Conservation (phyloP, 768 basidiomycete genomes). For the Xerocomellus amylosporus region DNA sequence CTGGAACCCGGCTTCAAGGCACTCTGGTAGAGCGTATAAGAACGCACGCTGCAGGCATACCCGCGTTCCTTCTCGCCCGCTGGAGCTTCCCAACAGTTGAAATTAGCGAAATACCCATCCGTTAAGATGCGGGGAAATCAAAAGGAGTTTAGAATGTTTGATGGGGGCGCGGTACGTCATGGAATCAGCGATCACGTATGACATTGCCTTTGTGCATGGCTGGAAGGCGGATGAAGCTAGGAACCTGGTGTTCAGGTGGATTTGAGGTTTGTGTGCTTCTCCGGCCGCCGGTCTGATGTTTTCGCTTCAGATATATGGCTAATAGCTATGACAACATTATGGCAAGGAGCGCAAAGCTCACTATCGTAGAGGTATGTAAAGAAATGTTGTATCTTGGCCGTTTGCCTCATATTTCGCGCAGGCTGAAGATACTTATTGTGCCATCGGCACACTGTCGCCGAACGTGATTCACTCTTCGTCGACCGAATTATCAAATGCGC, state of each 20-base stretch:
- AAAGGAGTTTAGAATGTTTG: conserved; percentile 71
- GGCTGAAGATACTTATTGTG: conserved; percentile 89
- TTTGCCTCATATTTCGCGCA: conserved; percentile 24
- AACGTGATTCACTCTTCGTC: conserved; percentile 79
- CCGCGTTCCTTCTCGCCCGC: conserved; percentile 89
- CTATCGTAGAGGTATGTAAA: conserved; percentile 72
- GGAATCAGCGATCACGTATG: conserved; percentile 73
- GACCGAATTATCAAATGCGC: conserved; percentile 80
- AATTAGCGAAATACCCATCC: conserved; percentile 69
- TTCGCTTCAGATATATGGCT: conserved; percentile 61
- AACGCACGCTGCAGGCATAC: conserved; percentile 82
- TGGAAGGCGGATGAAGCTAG: conserved; percentile 92
- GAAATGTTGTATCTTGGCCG: background rate
- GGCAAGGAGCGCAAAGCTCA: conserved; percentile 83
- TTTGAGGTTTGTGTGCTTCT: background rate
- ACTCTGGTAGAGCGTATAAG: conserved; percentile 86
- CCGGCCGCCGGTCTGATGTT: background rate
- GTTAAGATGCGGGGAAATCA: conserved; percentile 68
- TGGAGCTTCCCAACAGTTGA: conserved; percentile 75
- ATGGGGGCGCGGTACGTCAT: conserved; percentile 73
- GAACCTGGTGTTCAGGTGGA: conserved; percentile 81
- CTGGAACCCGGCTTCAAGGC: conserved; percentile 86
- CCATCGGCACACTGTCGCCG: conserved; percentile 72
- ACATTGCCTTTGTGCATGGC: conserved; percentile 79
- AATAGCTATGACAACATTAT: conserved; percentile 83